Base-by-base conservation (phyloP, 2,329 filamentous ascomycete genomes). In the Talaromyces sp. region DNA sequence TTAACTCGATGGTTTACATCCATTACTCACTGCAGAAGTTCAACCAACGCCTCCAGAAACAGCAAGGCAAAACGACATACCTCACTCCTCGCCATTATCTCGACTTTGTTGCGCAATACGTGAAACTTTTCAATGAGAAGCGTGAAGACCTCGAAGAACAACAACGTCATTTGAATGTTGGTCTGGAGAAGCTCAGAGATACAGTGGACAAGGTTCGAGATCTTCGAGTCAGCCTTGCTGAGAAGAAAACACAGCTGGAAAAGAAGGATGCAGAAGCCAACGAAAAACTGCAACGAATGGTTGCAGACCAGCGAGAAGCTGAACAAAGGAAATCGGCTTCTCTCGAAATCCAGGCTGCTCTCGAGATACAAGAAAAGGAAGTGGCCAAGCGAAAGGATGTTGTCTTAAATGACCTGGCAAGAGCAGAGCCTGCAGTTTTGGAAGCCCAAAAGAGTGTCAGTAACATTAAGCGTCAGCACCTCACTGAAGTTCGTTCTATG, bases 1-100 rank as follows among this genome's bases (percentile, higher is more conserved):
- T 99, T 75, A 99, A 99, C 73, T 90, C 92, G 0, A 99, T 99
- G 94, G 95, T 99, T 2, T 95, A 96, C 70, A 93, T 99, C 21
- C 94, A 99, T 72, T 92, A 97, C 77, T 99, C 94, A 2, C 80
- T 99, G 54, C 91, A 93, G 64, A 84, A 85, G 56, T 95, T 97
- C 83, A 99, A 99, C 71, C 81, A 84, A 66, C 92, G 91, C 69
- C 81, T 99, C 26, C 85, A 89, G 64, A 94, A 91, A 73, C 94
- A 97, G 73, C 94, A 97, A 77, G 92, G 91, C 74, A 92, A 90
- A 76, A 84, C 89, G 31, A 97, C 94, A 0, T 97, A 90, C 80
- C 85, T 99, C 60, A 99, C 95, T 11, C 94, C 94, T 52, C 88
- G 94, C 52, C 94, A 99, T 75, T 99, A 96, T 80, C 80, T 99